These are phyloP conservation scores for Clarireedia sp. DNA, from an alignment of 2,329 filamentous ascomycete species.

Conservation along the genomic window DNA sequence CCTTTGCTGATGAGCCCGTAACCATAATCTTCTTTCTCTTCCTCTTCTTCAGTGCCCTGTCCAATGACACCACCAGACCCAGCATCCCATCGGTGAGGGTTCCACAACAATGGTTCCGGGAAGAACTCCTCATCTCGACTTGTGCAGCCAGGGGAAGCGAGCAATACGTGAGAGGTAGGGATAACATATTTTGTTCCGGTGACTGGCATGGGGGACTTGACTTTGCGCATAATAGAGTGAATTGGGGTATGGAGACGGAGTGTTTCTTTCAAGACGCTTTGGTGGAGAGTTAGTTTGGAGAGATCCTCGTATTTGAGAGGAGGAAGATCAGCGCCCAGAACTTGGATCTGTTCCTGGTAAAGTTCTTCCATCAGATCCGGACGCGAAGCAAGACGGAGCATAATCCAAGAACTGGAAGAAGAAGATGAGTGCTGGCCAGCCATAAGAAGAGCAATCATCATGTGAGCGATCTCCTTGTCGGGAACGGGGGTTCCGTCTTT, in stretches of 20 bases:
- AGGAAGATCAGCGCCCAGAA: constrained; percentile 67
- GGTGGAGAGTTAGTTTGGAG: constrained; percentile 70
- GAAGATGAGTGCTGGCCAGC: constrained; percentile 85
- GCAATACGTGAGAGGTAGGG: constrained; percentile 70
- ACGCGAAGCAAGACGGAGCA: constrained; percentile 69
- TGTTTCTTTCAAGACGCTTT: constrained; percentile 83
- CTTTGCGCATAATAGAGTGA: constrained; percentile 88
- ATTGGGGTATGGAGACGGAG: constrained; percentile 87
- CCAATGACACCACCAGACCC: constrained; percentile 48
- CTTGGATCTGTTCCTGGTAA: constrained; percentile 69
- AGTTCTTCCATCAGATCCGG: constrained; percentile 75
- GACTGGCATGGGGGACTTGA: constrained; percentile 79
- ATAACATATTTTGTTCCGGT: constrained; percentile 77
- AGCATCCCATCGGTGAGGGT: constrained; percentile 83
- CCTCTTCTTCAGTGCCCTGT: constrained; percentile 39
- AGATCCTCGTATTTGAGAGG: constrained; percentile 71
- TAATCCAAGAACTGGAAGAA: constrained; percentile 76
- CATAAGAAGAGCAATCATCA: constrained; percentile 93
- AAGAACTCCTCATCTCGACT: constrained; percentile 67
- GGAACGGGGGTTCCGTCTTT: constrained; percentile 74
- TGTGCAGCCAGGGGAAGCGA: constrained; percentile 79
- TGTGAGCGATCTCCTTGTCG: constrained; percentile 78
- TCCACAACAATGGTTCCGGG: constrained; percentile 74
- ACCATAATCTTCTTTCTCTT: constrained; percentile 84
- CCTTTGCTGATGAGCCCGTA: constrained; percentile 92